A percentile compares a stretch with the other conserved stretches of the same genome.
Conservation (phyloP, 164 flowering plant genomes). For the Umbilicus rupestris region DNA sequence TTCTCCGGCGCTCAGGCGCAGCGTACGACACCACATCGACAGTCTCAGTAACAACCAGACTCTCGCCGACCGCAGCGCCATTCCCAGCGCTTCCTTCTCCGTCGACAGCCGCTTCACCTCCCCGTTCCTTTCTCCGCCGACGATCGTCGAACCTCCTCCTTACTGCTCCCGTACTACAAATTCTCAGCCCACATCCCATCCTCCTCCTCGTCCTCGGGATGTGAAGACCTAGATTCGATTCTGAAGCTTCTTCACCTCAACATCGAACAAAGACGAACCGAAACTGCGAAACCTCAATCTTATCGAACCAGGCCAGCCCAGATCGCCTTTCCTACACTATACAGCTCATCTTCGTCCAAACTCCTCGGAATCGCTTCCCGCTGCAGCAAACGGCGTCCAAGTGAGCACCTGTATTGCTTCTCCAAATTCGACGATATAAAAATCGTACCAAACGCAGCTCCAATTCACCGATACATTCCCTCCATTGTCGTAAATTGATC, state of each 20-base stretch:
- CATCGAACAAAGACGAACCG: background rate
- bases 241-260: background rate
- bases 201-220: background rate
- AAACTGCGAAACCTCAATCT: background rate
- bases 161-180: background rate
- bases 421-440: no score
- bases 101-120: background rate
- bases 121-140: background rate
- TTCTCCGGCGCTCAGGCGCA: conserved; percentile 17
- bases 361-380: background rate
- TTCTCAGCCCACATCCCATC: background rate
- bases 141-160: background rate
- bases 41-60: background rate
- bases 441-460: no score
- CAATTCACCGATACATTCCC: background rate
- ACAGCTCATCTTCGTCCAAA: background rate
- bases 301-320: background rate
- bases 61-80: background rate
- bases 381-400: background rate
- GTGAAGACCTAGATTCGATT: background rate
- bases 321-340: background rate
- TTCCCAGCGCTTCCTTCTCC: background rate
- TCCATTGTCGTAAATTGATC: background rate
- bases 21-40: background rate
- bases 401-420: background rate